Conservation (phyloP, 2,329 filamentous ascomycete genomes). For the Fusarium dimerum region DNA sequence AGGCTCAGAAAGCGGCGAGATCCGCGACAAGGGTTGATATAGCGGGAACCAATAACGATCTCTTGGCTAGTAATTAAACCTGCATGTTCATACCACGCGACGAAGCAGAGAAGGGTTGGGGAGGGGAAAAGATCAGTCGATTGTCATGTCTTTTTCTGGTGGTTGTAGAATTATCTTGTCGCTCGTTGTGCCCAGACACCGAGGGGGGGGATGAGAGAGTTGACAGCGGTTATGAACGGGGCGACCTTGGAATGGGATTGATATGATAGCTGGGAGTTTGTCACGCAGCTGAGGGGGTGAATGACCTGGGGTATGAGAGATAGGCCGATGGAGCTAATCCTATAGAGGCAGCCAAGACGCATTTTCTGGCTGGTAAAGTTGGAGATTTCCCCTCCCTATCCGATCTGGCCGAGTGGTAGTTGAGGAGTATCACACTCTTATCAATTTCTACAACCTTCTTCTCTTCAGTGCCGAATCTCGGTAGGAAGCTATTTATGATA, state of each 20-base stretch:
- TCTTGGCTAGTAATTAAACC: conserved; percentile 18
- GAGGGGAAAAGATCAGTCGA: background rate
- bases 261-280: no score
- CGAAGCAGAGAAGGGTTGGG: background rate
- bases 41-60: conserved; percentile 12
- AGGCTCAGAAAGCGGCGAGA: conserved; percentile 5
- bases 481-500: conserved; percentile 8
- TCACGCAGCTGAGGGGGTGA: no score
- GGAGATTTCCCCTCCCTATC: background rate
- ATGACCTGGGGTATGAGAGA: no score
- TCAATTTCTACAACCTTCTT: conserved; percentile 2
- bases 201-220: background rate
- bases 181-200: no score
- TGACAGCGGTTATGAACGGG: background rate
- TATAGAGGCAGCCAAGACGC: conserved; percentile 33
- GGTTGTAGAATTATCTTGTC: no score
- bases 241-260: no score
- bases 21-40: conserved; percentile 10
- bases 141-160: no score
- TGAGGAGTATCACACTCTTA: no score
- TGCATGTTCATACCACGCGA: conserved; percentile 2
- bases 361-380: conserved; percentile 8
- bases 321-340: conserved; percentile 27
- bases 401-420: no score
- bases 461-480: conserved; percentile 13